phyloP scores from a whole-genome alignment of 306 rosid species.

The Lablab purpureus region DNA sequence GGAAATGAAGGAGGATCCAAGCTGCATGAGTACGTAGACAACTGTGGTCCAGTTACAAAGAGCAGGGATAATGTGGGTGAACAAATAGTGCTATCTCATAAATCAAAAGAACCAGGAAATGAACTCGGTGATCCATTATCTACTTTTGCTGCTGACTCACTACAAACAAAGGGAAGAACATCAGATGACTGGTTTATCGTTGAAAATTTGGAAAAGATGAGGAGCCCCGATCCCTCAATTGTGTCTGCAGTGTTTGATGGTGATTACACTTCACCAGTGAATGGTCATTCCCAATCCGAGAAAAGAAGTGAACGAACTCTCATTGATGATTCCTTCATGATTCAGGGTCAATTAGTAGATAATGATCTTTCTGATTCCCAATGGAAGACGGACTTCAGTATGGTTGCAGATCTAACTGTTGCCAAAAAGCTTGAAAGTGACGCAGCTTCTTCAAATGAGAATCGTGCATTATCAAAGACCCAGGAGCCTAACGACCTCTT shows the following conservation, averaged over 20 bases:
- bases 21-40: constrained; percentile 52
- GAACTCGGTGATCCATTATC: constrained; percentile 49
- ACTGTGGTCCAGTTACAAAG: constrained; percentile 45
- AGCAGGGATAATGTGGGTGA: constrained; percentile 50
- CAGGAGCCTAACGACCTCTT: constrained; percentile 63
- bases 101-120: constrained; percentile 48
- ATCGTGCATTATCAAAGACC: constrained; percentile 41
- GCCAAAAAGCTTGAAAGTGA: constrained; percentile 48
- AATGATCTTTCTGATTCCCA: constrained; percentile 50
- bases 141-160: constrained; percentile 52
- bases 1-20: constrained; percentile 55
- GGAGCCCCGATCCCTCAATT: constrained; percentile 38
- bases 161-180: constrained; percentile 48
- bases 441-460: constrained; percentile 41
- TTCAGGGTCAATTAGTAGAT: constrained; percentile 56
- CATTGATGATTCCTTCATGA: constrained; percentile 73
- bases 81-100: constrained; percentile 52
- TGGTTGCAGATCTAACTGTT: constrained; percentile 56
- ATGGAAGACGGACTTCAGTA: constrained; percentile 59
- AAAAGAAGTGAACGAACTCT: constrained; percentile 45
- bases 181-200: constrained; percentile 64
- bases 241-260: constrained; percentile 48
- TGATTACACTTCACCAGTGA: constrained; percentile 44
- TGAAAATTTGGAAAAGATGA: constrained; percentile 51
- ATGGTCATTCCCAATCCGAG: constrained; percentile 29